phyloP scores from a whole-genome alignment of 2,329 filamentous ascomycete species.

The Phyllosticta citribraziliensis region DNA sequence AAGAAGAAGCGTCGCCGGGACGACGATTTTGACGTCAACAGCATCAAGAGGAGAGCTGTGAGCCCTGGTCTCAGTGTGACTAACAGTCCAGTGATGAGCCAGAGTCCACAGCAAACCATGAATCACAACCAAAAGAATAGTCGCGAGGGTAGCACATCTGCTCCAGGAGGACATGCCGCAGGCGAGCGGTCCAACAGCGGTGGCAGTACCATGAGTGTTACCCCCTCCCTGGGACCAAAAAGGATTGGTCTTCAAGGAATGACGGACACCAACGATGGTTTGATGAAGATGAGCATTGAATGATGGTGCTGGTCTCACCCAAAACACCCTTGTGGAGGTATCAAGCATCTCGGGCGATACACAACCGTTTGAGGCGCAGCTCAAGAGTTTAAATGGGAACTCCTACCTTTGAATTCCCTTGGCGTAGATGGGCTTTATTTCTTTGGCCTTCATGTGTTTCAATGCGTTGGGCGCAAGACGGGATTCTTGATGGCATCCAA shows the following conservation, averaged over 20 bases:
- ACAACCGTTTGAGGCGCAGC: neutral
- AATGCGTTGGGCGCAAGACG: neutral
- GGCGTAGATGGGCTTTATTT: neutral
- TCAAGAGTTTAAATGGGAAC: neutral
- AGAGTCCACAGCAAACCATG: constrained; percentile 66
- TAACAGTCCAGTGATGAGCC: constrained; percentile 72
- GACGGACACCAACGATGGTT: constrained; percentile 86
- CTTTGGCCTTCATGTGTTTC: neutral
- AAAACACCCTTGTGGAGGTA: neutral
- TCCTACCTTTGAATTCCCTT: neutral
- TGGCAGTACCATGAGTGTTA: constrained; percentile 38
- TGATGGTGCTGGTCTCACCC: constrained; percentile 33
- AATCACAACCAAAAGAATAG: constrained; percentile 61
- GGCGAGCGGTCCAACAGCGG: constrained; percentile 38
- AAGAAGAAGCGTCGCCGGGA: constrained; percentile 69
- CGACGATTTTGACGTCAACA: constrained; percentile 78
- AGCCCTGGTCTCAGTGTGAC: constrained; percentile 85
- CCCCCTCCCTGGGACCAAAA: constrained; percentile 36
- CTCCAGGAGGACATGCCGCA: constrained; percentile 39
- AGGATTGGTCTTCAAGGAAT: constrained; percentile 64
- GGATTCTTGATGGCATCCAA: neutral
- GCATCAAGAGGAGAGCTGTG: constrained; percentile 85
- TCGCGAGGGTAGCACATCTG: constrained; percentile 41
- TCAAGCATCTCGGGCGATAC: neutral
- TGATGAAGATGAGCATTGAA: constrained; percentile 97